Evolutionary conservation across 441 rosid genomes (phyloP).

Genomic region (Melastoma candidum): DNA sequence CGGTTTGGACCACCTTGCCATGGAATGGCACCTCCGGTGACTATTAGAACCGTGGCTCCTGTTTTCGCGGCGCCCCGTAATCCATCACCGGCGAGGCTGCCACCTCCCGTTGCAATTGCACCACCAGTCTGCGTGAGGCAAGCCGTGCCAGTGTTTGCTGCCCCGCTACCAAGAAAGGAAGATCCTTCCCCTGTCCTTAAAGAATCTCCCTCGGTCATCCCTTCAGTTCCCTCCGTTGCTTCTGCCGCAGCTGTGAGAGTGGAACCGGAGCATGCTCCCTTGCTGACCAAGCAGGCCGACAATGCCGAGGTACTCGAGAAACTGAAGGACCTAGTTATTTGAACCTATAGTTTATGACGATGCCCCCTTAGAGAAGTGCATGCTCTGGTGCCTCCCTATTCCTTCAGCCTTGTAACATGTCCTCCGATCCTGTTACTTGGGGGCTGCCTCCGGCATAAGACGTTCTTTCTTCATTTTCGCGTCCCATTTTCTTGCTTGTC

Average conservation of each 20-base stretch:
- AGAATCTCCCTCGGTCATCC: constrained; percentile 1
- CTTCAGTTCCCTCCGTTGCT: background rate
- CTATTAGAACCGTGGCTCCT: constrained; percentile 70
- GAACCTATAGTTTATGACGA: background rate
- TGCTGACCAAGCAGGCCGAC: background rate
- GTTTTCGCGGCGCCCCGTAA: constrained; percentile 87
- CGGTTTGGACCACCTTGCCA: constrained; percentile 51
- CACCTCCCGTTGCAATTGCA: constrained; percentile 19
- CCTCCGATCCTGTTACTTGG: no score
- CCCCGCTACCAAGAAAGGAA: constrained; percentile 20
- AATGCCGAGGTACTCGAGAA: constrained; percentile 2
- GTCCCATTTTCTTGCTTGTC: no score
- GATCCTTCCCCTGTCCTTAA: background rate
- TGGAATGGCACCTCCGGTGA: constrained; percentile 84
- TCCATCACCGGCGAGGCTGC: constrained; percentile 32
- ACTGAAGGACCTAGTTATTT: constrained; percentile 6
- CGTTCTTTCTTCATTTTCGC: no score
- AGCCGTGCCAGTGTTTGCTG: constrained; percentile 36
- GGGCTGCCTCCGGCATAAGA: no score
- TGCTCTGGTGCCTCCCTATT: no score
- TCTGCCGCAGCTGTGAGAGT: background rate
- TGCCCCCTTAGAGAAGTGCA: no score
- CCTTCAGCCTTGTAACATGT: no score
- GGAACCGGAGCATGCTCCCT: background rate
- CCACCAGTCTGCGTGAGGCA: constrained; percentile 18